phyloP scores from a whole-genome alignment of 139 green algal species.

The Chlamydomonas schloesseri region DNA sequence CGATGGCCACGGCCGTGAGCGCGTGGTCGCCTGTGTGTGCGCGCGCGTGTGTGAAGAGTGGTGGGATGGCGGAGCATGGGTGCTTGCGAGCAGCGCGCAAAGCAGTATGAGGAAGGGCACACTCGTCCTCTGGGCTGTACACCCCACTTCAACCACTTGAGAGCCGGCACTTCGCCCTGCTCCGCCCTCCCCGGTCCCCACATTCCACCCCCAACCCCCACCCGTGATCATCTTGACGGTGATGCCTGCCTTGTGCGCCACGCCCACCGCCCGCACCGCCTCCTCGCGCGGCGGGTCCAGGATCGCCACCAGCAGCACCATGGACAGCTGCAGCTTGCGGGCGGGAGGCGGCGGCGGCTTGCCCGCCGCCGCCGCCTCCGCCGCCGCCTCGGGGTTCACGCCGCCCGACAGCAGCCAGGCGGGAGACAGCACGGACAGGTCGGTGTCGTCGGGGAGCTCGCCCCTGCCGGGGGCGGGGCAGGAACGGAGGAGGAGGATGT shows the following conservation, averaged over 20 bases:
- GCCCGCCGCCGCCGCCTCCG: no score
- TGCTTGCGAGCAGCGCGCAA: no score
- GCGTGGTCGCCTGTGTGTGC: constrained; percentile 49
- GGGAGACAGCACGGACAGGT: neutral
- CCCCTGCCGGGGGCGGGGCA: no score
- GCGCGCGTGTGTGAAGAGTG: no score
- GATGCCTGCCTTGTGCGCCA: constrained; percentile 57
- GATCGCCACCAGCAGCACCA: constrained; percentile 36
- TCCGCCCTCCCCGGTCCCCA: no score
- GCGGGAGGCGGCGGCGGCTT: no score
- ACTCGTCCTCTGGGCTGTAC: no score
- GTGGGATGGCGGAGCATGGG: neutral
- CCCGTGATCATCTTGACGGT: constrained; percentile 66
- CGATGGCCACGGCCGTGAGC: constrained; percentile 58
- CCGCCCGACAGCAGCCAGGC: neutral
- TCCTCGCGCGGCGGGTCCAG: constrained; percentile 58
- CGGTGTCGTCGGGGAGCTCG: constrained; percentile 35
- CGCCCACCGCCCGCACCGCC: constrained; percentile 51
- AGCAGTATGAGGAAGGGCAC: no score
- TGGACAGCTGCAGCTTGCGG: neutral
- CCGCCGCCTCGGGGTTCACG: no score
- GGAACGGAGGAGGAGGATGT: no score
- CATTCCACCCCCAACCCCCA: neutral
- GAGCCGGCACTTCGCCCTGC: no score
- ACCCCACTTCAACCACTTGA: no score